These are phyloP conservation scores for Diphasiastrum complanatum DNA, from an alignment of 83 land plant species.

Conservation along the genomic window DNA sequence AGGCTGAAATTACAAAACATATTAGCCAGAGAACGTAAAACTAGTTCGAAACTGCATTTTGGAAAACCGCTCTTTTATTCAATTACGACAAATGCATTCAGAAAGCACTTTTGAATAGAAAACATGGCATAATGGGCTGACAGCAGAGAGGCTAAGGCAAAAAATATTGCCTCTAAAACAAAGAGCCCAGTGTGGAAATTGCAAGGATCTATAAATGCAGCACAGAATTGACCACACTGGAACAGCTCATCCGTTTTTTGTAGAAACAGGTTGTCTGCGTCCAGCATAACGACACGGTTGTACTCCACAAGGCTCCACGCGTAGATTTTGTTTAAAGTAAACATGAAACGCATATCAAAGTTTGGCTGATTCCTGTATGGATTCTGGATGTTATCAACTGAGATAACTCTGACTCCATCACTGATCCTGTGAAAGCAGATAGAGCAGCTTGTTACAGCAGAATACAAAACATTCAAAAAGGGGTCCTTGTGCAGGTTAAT, in stretches of 20 bases:
- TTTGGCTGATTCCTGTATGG: slow-evolving; percentile 51
- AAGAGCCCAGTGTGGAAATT: slow-evolving; percentile 93
- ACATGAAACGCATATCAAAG: slow-evolving; percentile 55
- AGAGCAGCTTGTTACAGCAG: too few relatives aligned
- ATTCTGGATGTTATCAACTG: slow-evolving; percentile 62
- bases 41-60: neutral
- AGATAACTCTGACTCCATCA: slow-evolving; percentile 66
- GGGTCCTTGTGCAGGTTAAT: too few relatives aligned
- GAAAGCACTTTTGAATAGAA: neutral
- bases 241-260: slow-evolving; percentile 83
- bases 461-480: too few relatives aligned
- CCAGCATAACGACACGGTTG: slow-evolving; percentile 83
- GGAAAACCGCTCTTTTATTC: too few relatives aligned
- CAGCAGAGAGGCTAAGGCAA: neutral
- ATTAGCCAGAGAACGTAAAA: neutral
- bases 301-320: slow-evolving; percentile 77
- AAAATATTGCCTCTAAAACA: slow-evolving; percentile 58
- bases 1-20: too few relatives aligned
- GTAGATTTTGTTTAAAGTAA: slow-evolving; percentile 75
- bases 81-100: too few relatives aligned
- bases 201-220: slow-evolving; percentile 82
- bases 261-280: slow-evolving; percentile 74
- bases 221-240: slow-evolving; percentile 91
- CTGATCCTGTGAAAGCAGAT: too few relatives aligned
- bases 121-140: neutral